Percentiles rank a stretch among this genome's conserved stretches.
Evolutionary conservation across 345 rosid species (phyloP).

Genomic region (Psidium friedrichsthalianum): DNA sequence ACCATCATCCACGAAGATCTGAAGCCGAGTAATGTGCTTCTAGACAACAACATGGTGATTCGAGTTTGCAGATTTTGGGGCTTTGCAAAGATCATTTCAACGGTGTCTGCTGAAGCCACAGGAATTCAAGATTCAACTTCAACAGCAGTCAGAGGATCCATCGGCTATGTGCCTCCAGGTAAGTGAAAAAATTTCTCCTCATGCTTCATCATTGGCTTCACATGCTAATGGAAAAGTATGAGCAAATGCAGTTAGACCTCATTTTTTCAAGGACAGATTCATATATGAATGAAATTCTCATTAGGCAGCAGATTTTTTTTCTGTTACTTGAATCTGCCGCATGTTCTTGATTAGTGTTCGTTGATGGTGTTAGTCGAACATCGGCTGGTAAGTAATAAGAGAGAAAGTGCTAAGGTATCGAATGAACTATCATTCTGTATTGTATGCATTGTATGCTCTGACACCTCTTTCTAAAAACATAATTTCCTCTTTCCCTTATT

Average conservation of each 20-base stretch:
- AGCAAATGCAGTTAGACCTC: no score
- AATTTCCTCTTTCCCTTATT: no score
- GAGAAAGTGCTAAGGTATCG: not conserved
- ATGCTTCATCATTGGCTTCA: no score
- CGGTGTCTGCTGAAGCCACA: fast-evolving
- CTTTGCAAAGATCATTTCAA: not conserved
- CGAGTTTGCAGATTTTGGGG: not conserved
- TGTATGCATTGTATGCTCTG: no score
- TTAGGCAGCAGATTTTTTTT: no score
- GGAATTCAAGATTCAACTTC: not conserved
- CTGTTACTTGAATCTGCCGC: not conserved
- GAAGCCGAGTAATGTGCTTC: not conserved
- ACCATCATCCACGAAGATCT: not conserved
- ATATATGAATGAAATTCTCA: no score
- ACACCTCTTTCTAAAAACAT: no score
- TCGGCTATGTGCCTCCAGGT: not conserved
- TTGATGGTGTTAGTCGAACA: not conserved
- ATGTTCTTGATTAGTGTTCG: not conserved
- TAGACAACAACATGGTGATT: not conserved
- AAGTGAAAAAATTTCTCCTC: not conserved
- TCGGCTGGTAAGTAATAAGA: not conserved
- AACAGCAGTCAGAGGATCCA: not conserved
- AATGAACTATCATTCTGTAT: not conserved
- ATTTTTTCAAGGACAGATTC: no score
- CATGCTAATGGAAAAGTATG: no score